phyloP scores from a whole-genome alignment of 106 monocot genomes.

The Allium sativum region DNA sequence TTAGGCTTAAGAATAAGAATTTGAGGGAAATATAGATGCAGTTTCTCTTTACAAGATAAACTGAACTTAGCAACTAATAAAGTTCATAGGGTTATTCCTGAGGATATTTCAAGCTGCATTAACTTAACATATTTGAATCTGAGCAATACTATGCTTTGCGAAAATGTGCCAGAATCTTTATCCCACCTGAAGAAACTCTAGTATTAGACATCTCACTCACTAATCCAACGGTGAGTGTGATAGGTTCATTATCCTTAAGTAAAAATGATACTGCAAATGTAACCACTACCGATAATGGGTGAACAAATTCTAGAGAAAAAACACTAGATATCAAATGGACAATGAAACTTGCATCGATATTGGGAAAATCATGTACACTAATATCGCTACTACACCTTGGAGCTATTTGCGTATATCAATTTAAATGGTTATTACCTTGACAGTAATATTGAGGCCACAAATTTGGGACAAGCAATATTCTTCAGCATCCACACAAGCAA shows the following conservation, averaged over 20 bases:
- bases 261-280: not conserved
- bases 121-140: constrained; percentile 17
- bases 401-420: too few species aligned
- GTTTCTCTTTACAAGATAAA: constrained; percentile 10
- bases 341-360: too few species aligned
- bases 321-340: not conserved
- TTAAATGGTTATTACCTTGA: constrained; percentile 67
- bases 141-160: constrained; percentile 12
- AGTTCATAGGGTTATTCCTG: constrained; percentile 13
- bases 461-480: constrained; percentile 94
- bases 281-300: not conserved
- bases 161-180: constrained; percentile 4
- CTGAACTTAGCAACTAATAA: constrained; percentile 11
- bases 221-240: constrained; percentile 5
- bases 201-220: constrained; percentile 13
- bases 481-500: constrained; percentile 98
- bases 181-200: constrained; percentile 10
- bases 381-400: too few species aligned
- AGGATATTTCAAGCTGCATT: constrained; percentile 15
- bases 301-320: not conserved
- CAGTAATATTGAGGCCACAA: constrained; percentile 84
- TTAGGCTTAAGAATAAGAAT: constrained; percentile 9
- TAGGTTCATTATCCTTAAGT: not conserved
- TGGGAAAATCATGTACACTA: too few species aligned
- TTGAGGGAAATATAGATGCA: constrained; percentile 16